phyloP scores from a whole-genome alignment of 495 filamentous ascomycete genomes.

The Podospora appendiculata region DNA sequence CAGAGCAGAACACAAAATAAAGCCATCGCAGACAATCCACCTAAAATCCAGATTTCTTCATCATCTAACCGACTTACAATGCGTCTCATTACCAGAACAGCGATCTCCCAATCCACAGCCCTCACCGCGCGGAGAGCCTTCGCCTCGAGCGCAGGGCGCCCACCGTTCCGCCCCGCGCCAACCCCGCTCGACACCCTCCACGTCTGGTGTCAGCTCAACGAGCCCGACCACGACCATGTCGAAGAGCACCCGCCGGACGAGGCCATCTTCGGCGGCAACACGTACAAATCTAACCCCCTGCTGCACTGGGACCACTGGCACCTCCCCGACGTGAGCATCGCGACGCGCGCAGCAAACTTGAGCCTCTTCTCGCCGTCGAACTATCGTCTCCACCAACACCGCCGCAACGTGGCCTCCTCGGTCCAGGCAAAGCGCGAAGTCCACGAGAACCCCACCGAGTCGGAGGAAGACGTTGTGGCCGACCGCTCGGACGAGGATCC shows the following conservation, averaged over 20 bases:
- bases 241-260: not conserved
- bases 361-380: not conserved
- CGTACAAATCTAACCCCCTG: not conserved
- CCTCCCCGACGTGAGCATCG: not conserved
- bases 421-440: conserved; percentile 4
- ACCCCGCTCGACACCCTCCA: not conserved
- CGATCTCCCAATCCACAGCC: too few species aligned
- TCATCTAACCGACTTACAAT: too few species aligned
- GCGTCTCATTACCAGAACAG: too few species aligned
- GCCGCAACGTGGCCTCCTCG: too few species aligned
- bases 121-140: too few species aligned
- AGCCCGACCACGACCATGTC: not conserved
- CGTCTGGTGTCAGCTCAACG: not conserved
- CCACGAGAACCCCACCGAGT: conserved; percentile 21
- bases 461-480: conserved; percentile 20
- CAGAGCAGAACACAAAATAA: too few species aligned
- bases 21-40: too few species aligned
- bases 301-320: not conserved
- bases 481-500: conserved; percentile 20
- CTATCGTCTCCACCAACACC: too few species aligned
- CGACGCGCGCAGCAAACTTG: not conserved
- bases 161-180: not conserved
- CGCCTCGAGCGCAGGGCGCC: too few species aligned
- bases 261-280: not conserved
- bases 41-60: too few species aligned